Conservation (phyloP, 73 alveolate species). For the Blepharisma japonicum region DNA sequence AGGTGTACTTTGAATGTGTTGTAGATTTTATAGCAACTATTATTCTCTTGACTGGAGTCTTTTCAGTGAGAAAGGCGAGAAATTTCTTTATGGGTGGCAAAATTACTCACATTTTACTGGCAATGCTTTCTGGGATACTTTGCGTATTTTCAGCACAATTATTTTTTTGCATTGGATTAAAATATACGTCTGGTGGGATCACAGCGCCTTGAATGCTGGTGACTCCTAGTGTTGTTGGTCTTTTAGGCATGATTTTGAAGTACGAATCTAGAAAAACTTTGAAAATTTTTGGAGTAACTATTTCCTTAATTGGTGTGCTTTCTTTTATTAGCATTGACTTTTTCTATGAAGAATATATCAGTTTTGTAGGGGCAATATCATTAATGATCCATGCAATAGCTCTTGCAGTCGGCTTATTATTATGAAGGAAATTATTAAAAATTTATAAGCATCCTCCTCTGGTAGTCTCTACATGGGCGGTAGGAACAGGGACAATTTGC, state of each 20-base stretch:
- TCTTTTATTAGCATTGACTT: background rate
- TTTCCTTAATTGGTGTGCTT: background rate
- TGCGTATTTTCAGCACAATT: background rate
- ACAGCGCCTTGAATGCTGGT: constrained; percentile 17
- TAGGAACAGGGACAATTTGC: background rate
- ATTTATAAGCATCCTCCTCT: background rate
- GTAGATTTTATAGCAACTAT: background rate
- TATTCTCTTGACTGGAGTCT: background rate
- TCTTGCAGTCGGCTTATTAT: background rate
- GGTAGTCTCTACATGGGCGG: background rate
- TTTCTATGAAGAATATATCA: background rate
- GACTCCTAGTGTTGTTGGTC: background rate
- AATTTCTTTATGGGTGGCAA: background rate
- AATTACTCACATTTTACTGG: background rate
- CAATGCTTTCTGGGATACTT: background rate
- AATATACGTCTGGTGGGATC: background rate
- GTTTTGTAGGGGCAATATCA: background rate
- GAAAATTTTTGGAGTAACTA: background rate
- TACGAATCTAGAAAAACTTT: background rate
- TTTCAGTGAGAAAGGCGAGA: background rate
- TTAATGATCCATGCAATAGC: background rate
- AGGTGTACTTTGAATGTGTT: background rate
- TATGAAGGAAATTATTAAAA: background rate
- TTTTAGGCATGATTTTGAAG: background rate
- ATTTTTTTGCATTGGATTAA: background rate